Evolutionary conservation across 768 basidiomycete species (phyloP).

Genomic region (Pisolithus tinctorius): DNA sequence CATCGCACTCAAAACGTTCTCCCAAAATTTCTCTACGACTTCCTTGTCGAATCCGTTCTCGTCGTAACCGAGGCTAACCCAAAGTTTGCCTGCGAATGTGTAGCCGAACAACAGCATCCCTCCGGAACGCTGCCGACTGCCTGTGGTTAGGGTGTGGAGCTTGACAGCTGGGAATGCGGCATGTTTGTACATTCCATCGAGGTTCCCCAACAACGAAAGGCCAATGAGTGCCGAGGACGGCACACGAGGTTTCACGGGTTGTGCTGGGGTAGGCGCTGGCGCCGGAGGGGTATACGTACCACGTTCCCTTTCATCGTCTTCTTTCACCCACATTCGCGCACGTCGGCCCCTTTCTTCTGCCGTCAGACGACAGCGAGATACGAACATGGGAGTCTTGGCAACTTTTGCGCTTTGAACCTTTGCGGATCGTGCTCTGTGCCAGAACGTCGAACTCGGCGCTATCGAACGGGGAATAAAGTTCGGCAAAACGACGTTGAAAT

Average conservation of each 20-base stretch:
- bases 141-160: slow-evolving; percentile 74
- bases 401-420: slow-evolving; percentile 62
- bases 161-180: slow-evolving; percentile 46
- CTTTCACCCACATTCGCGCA: slow-evolving; percentile 62
- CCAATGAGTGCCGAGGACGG: slow-evolving; percentile 67
- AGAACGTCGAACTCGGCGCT: slow-evolving; percentile 46
- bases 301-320: slow-evolving; percentile 60
- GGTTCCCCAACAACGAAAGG: slow-evolving; percentile 76
- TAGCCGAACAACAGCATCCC: slow-evolving; percentile 69
- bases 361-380: slow-evolving; percentile 59
- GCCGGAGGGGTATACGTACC: slow-evolving; percentile 33
- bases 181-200: slow-evolving; percentile 78
- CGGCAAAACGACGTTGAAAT: slow-evolving; percentile 78
- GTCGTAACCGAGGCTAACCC: slow-evolving; percentile 78
- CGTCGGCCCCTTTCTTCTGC: slow-evolving; percentile 53
- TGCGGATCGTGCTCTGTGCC: slow-evolving; percentile 65
- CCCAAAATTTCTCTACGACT: slow-evolving; percentile 62
- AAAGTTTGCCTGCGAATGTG: slow-evolving; percentile 67
- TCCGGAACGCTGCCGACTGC: slow-evolving; percentile 71
- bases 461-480: slow-evolving; percentile 50
- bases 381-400: slow-evolving; percentile 55
- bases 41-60: slow-evolving; percentile 64
- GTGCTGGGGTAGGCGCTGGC: slow-evolving; percentile 15
- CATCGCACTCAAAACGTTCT: slow-evolving; percentile 45
- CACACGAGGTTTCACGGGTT: slow-evolving; percentile 23